Evolutionary conservation across 176 grass and related monocot species (phyloP).

Genomic region (Tillandsia fasciculata): DNA sequence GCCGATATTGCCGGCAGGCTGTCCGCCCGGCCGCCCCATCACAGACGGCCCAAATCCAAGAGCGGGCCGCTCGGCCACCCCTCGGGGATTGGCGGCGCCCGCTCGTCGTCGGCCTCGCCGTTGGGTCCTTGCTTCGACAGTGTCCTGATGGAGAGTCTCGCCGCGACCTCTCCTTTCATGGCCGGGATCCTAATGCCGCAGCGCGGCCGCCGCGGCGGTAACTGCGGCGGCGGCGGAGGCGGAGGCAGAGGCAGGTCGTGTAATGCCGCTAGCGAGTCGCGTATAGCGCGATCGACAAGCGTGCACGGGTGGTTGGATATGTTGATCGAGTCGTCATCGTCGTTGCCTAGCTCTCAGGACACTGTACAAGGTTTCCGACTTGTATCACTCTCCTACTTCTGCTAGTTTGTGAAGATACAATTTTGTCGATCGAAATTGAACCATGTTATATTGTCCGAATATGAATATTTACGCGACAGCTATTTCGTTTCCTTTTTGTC

Average conservation of each 20-base stretch:
- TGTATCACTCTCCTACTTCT: background rate
- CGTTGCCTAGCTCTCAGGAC: constrained; percentile 62
- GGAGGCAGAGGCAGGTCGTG: constrained; percentile 32
- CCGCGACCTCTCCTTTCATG: constrained; percentile 63
- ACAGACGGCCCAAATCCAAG: constrained; percentile 87
- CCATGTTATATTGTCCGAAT: no score
- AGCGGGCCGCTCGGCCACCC: constrained; percentile 84
- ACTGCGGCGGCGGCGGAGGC: constrained; percentile 22
- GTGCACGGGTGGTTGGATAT: constrained; percentile 77
- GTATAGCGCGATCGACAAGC: constrained; percentile 71
- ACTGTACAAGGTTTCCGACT: constrained; percentile 26
- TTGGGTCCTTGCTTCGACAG: constrained; percentile 57
- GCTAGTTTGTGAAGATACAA: background rate
- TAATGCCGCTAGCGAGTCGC: constrained; percentile 47
- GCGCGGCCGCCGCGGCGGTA: constrained; percentile 33
- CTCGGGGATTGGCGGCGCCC: constrained; percentile 29
- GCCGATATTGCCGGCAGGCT: constrained; percentile 48
- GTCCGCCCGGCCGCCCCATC: constrained; percentile 49
- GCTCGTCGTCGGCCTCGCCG: constrained; percentile 43
- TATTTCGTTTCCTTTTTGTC: no score
- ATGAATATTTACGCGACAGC: no score
- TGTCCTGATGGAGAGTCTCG: constrained; percentile 43
- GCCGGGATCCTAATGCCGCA: constrained; percentile 74
- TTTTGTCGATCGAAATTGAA: background rate
- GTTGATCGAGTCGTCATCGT: constrained; percentile 84